Evolutionary conservation across 2,329 filamentous ascomycete species (phyloP), one percentile per base, ranked within the genome.

Genomic region (Fragosphaeria purpurea): DNA sequence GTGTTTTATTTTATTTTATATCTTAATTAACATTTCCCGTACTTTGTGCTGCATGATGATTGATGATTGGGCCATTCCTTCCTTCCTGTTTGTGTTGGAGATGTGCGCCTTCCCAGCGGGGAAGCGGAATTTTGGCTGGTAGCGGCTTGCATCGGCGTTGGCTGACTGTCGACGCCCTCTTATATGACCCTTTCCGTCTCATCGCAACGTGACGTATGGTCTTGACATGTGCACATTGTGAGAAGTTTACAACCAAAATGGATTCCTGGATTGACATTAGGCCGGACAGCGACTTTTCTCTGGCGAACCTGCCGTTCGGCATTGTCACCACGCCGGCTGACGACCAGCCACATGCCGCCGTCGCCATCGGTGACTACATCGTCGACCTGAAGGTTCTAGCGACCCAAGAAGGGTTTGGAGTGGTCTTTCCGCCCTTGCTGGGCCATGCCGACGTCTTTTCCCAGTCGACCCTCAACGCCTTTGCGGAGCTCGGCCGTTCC

Each of bases 301-400:
- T 88, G 46, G 75, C 79, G 57, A 89, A 89, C 63, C 80, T 89
- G 48, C 85, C 85, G 1, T 88, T 89, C 60, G 85, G 85, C 54
- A 81, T 89, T 65, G 84, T 88, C 59, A 80, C 76, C 43, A 82
- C 77, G 8, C 58, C 68, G 13, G 54, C 52, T 44, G 63, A 50
- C 65, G 69, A 3, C 67, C 68, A 38, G 55, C 70, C 37, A 64
- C 73, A 50, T 75, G 74, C 38, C 71, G 85, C 83, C 30, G 72
- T 85, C 50, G 84, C 84, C 34, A 82, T 89, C 60, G 85, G 85
- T 45, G 73, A 80, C 13, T 70, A 83, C 63, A 80, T 79, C 1
- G 67, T 89, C 34, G 82, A 88, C 59, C 72, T 90, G 32, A 73
- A 76, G 49, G 70, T 69, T 1, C 85, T 88, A 55, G 69, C 81